Evolutionary conservation across 2,329 filamentous ascomycete genomes (phyloP).

Genomic region (Shiraia sp.): DNA sequence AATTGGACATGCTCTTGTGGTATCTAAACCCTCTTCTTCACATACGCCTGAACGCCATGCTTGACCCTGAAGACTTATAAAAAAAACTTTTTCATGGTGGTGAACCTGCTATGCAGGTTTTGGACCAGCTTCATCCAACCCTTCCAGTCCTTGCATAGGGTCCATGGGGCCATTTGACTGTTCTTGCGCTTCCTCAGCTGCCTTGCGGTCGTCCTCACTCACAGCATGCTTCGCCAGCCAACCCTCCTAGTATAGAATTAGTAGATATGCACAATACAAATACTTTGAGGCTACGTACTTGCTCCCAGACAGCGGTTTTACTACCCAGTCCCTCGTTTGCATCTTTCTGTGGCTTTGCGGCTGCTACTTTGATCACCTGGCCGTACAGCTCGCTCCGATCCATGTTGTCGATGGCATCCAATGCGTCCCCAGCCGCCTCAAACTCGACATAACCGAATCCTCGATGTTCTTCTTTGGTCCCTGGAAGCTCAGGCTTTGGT

Average conservation of each 20-base stretch:
- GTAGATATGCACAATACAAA: neutral
- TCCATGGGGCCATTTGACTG: slow-evolving; percentile 66
- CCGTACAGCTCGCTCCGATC: slow-evolving; percentile 95
- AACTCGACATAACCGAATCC: slow-evolving; percentile 98
- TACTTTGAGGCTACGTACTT: slow-evolving; percentile 64
- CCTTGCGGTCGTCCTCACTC: slow-evolving; percentile 74
- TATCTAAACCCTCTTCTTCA: slow-evolving; percentile 7
- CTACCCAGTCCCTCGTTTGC: slow-evolving; percentile 85
- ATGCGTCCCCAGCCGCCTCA: slow-evolving; percentile 80
- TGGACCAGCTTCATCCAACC: slow-evolving; percentile 90
- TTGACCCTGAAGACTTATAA: slow-evolving; percentile 1
- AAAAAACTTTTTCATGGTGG: neutral
- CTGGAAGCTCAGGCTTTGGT: slow-evolving; percentile 83
- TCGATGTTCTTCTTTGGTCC: slow-evolving; percentile 76
- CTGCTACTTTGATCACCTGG: slow-evolving; percentile 85
- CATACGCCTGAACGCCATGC: slow-evolving; percentile 27
- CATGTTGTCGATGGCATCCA: slow-evolving; percentile 99
- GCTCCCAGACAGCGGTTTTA: slow-evolving; percentile 95
- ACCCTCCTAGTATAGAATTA: slow-evolving; percentile 68
- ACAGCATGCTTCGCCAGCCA: slow-evolving; percentile 90
- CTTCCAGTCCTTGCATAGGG: slow-evolving; percentile 95
- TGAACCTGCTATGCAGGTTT: slow-evolving; percentile 63
- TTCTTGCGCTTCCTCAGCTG: slow-evolving; percentile 58
- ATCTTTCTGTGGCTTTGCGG: slow-evolving; percentile 90
- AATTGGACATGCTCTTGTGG: slow-evolving; percentile 6